phyloP scores from a whole-genome alignment of 2,329 filamentous ascomycete species.

The Metarhizium anisopliae region DNA sequence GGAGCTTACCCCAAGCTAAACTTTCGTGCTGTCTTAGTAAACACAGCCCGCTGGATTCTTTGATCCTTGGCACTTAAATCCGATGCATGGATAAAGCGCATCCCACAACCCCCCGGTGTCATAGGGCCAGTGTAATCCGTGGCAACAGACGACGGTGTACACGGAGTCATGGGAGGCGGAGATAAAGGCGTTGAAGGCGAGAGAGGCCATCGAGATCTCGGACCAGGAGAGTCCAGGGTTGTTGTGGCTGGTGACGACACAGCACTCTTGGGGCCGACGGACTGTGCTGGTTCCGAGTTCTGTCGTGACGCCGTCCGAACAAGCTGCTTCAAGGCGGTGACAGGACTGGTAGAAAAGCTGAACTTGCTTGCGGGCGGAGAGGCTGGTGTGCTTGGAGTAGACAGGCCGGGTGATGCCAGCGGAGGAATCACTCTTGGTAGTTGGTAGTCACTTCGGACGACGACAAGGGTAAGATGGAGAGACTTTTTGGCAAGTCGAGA shows the following conservation, averaged over 20 bases:
- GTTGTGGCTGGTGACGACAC: background rate
- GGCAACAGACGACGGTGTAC: conserved; percentile 29
- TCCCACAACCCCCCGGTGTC: conserved; percentile 32
- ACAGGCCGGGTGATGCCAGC: conserved; percentile 8
- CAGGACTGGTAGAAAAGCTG: conserved; percentile 15
- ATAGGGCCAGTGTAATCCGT: conserved; percentile 22
- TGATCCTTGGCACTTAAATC: conserved; percentile 37
- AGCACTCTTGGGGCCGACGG: conserved; percentile 10
- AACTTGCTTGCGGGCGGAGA: conserved; percentile 16
- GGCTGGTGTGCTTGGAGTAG: conserved; percentile 13
- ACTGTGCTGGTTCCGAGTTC: conserved; percentile 14
- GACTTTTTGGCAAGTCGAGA: conserved; percentile 45
- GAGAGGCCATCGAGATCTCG: conserved; percentile 12
- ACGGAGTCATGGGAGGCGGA: conserved; percentile 38
- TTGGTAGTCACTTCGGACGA: conserved; percentile 47
- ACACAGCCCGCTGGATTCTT: conserved; percentile 35
- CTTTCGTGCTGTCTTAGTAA: conserved; percentile 44
- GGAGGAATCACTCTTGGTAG: conserved; percentile 29
- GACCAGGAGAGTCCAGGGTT: conserved; percentile 16
- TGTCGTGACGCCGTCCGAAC: conserved; percentile 18
- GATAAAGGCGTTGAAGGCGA: conserved; percentile 31
- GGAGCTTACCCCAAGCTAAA: conserved; percentile 27
- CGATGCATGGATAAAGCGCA: conserved; percentile 41
- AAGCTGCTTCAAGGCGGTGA: conserved; percentile 23
- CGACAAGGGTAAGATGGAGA: conserved; percentile 48